phyloP scores from a whole-genome alignment of 768 basidiomycete genomes.

The Glaciozyma martinii region DNA sequence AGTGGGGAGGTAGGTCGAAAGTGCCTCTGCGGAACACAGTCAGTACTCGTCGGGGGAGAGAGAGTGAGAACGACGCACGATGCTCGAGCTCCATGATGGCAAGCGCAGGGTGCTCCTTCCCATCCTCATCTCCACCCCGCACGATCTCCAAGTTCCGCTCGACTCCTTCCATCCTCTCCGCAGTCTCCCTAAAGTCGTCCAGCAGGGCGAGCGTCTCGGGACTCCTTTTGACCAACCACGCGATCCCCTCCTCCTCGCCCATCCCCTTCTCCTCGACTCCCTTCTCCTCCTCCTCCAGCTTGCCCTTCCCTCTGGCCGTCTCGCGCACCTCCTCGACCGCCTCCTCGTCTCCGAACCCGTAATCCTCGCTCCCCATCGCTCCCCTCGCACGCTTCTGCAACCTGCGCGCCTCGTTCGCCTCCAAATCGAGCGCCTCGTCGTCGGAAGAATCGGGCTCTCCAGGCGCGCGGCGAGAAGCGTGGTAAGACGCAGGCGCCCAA shows the following conservation, averaged over 20 bases:
- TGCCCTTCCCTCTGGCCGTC: not conserved
- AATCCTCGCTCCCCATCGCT: slow-evolving; percentile 22
- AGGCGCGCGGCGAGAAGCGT: slow-evolving; percentile 21
- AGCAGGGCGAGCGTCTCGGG: slow-evolving; percentile 35
- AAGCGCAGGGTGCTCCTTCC: slow-evolving; percentile 52
- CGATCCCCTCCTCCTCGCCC: slow-evolving; percentile 30
- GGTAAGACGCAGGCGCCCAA: slow-evolving; percentile 28
- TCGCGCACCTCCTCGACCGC: not conserved
- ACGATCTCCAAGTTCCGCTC: slow-evolving; percentile 19
- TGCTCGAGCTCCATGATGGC: slow-evolving; percentile 79
- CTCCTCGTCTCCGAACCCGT: slow-evolving; percentile 9
- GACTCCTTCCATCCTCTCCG: slow-evolving; percentile 22
- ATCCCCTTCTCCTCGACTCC: slow-evolving; percentile 1
- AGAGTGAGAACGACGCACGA: slow-evolving; percentile 50
- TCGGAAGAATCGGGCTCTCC: slow-evolving; percentile 30
- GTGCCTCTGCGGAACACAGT: slow-evolving; percentile 53
- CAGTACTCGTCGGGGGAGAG: not conserved
- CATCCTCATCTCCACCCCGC: slow-evolving; percentile 41
- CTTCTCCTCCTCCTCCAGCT: slow-evolving; percentile 1
- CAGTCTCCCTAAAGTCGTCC: slow-evolving; percentile 31
- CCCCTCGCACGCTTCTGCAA: slow-evolving; percentile 28
- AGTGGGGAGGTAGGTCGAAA: slow-evolving; percentile 78
- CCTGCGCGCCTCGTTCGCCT: slow-evolving; percentile 31
- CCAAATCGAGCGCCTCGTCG: slow-evolving; percentile 31
- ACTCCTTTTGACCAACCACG: slow-evolving; percentile 26